These are phyloP conservation scores for Apium graveolens DNA, from an alignment of 129 eudicot genomes.

Conservation along the genomic window DNA sequence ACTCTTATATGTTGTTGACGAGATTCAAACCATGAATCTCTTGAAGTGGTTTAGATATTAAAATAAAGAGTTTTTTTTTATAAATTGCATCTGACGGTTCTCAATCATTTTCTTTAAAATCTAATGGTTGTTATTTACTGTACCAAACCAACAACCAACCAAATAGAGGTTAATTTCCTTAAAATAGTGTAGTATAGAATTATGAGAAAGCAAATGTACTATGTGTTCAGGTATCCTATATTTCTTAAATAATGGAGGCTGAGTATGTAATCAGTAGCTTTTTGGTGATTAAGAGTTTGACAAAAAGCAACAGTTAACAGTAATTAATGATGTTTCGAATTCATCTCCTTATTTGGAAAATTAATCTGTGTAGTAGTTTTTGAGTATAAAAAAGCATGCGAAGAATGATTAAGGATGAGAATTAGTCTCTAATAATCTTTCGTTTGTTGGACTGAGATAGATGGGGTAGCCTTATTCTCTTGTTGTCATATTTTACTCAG, in stretches of 20 bases:
- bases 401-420: background rate
- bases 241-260: background rate
- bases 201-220: no score
- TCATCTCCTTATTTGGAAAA: background rate
- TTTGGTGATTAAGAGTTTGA: background rate
- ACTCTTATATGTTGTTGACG: no score
- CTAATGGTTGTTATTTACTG: no score
- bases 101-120: no score
- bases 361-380: background rate
- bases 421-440: background rate
- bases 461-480: background rate
- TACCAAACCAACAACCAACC: no score
- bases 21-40: no score
- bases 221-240: no score
- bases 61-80: no score
- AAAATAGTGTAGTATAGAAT: no score
- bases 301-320: background rate
- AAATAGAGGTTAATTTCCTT: no score
- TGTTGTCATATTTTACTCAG: background rate
- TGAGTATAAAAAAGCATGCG: background rate
- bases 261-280: background rate
- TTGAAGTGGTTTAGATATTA: no score
- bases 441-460: background rate
- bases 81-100: no score
- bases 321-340: background rate